Evolutionary conservation across 805 yeast genomes (phyloP).

Genomic region (Crinitomyces ghanaensis): DNA sequence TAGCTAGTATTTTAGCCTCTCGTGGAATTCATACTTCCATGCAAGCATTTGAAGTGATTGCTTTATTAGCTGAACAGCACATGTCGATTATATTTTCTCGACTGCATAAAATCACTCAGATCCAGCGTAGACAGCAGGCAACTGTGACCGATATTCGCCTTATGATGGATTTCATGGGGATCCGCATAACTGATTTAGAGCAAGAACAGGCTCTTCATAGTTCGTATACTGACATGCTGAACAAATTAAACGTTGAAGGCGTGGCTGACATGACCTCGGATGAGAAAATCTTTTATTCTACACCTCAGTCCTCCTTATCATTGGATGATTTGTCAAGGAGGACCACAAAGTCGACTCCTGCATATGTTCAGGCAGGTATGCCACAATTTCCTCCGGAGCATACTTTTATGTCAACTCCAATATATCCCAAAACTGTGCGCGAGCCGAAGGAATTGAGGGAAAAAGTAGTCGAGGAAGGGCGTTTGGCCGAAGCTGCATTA

Average conservation of each 20-base stretch:
- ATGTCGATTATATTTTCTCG: conserved; percentile 19
- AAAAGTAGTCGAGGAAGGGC: conserved; percentile 67
- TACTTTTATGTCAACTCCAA: conserved; percentile 72
- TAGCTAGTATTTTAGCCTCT: conserved; percentile 18
- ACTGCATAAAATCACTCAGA: conserved; percentile 19
- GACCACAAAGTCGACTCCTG: conserved; percentile 28
- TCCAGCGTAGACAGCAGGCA: conserved; percentile 28
- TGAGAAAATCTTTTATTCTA: conserved; percentile 43
- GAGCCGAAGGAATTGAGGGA: conserved; percentile 65
- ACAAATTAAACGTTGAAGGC: conserved; percentile 19
- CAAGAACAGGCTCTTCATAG: conserved; percentile 17
- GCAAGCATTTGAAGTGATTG: conserved; percentile 22
- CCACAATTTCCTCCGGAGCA: conserved; percentile 92
- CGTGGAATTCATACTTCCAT: conserved; percentile 11
- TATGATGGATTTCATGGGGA: conserved; percentile 20
- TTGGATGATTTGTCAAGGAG: conserved; percentile 45
- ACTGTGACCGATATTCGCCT: conserved; percentile 24
- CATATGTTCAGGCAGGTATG: conserved; percentile 59
- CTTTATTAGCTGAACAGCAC: conserved; percentile 24
- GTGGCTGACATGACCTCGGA: conserved; percentile 28
- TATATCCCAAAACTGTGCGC: conserved; percentile 46
- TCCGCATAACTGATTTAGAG: conserved; percentile 23
- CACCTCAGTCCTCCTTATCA: conserved; percentile 39
- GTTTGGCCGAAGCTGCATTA: conserved; percentile 68
- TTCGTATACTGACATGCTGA: conserved; percentile 17